Evolutionary conservation across 108 stramenopile genomes (phyloP).

Genomic region (Skeletonema costatum): DNA sequence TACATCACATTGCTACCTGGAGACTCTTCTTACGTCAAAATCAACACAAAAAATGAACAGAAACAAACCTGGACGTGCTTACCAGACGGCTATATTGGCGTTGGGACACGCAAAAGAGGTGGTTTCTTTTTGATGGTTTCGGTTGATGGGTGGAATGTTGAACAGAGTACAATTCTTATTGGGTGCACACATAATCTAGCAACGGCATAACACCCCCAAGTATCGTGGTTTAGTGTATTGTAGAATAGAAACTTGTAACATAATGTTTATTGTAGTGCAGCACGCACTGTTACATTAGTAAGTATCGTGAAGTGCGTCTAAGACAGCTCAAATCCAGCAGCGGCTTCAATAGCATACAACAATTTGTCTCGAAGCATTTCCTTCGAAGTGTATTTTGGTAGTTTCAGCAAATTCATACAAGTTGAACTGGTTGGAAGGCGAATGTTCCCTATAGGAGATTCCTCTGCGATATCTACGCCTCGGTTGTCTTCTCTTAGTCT

Average conservation of each 20-base stretch:
- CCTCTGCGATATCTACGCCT: slow-evolving; percentile 54
- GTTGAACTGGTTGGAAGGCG: slow-evolving; percentile 92
- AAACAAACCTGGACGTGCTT: not conserved
- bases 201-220: not conserved
- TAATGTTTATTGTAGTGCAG: not conserved
- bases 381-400: slow-evolving; percentile 91
- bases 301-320: slow-evolving; percentile 34
- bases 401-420: slow-evolving; percentile 98
- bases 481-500: slow-evolving; percentile 64
- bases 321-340: slow-evolving; percentile 96
- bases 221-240: not conserved
- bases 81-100: slow-evolving; percentile 2
- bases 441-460: slow-evolving; percentile 38
- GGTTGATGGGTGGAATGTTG: slow-evolving; percentile 37
- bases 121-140: slow-evolving; percentile 10
- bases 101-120: not conserved
- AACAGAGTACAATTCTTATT: not conserved
- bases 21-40: slow-evolving; percentile 9
- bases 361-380: slow-evolving; percentile 89
- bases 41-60: not conserved
- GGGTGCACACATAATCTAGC: not conserved
- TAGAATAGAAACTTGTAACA: not conserved
- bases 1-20: slow-evolving; percentile 33
- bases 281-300: too few relatives aligned
- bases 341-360: slow-evolving; percentile 92